Evolutionary conservation across 345 rosid species (phyloP).

Genomic region (Geranium brycei): DNA sequence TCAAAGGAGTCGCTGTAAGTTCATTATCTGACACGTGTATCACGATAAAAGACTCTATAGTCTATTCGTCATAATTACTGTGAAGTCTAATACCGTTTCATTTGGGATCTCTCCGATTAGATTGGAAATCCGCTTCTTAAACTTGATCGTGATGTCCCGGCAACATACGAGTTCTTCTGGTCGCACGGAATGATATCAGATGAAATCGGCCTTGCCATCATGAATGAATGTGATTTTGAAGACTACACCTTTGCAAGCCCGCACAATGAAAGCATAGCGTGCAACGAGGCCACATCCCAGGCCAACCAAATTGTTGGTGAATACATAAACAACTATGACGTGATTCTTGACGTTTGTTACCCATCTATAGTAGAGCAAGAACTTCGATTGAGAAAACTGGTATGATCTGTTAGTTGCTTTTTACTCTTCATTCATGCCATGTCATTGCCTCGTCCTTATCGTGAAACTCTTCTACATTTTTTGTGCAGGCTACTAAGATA

Average conservation of each 20-base stretch:
- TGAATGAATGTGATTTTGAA: conserved; percentile 66
- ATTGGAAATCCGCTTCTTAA: conserved; percentile 84
- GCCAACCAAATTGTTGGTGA: conserved; percentile 48
- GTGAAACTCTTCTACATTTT: neutral
- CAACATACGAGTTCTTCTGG: conserved; percentile 77
- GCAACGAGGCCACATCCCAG: conserved; percentile 38
- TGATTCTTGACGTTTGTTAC: conserved; percentile 71
- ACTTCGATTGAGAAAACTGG: conserved; percentile 62
- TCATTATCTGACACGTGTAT: conserved; percentile 5
- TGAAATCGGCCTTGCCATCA: conserved; percentile 61
- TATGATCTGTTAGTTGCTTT: conserved; percentile 7
- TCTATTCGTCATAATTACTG: neutral
- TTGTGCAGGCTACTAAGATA: conserved; percentile 49
- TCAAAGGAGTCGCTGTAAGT: conserved; percentile 93
- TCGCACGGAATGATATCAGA: conserved; percentile 95
- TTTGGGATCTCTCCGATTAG: conserved; percentile 20
- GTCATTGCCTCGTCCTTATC: neutral
- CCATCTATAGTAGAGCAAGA: conserved; percentile 82
- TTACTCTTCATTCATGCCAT: neutral
- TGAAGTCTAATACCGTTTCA: neutral
- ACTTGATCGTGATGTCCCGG: conserved; percentile 60
- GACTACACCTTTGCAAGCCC: conserved; percentile 47
- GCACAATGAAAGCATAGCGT: conserved; percentile 37
- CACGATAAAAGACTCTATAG: neutral
- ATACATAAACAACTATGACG: conserved; percentile 62